Evolutionary conservation across 2,329 filamentous ascomycete species (phyloP), one percentile per base, ranked within the genome.

Genomic region (Pleurostoma richardsiae): DNA sequence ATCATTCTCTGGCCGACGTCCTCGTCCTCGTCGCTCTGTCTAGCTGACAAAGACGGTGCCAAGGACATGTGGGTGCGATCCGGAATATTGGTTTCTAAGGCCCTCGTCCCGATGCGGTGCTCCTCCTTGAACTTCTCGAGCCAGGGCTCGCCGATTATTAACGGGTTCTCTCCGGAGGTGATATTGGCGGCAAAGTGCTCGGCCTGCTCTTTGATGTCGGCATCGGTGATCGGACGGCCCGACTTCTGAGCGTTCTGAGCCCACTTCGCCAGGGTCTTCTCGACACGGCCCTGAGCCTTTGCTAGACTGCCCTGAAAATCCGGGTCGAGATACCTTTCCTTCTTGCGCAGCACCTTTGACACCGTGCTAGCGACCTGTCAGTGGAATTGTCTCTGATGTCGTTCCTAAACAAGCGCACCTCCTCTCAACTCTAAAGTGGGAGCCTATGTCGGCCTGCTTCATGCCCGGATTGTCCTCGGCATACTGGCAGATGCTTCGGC

Each of bases 391-490:
- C 6, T 6, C 8, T 41, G 29, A 26, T 26, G 4, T 26, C 28
- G 4, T 31, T 30, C 4, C 7, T 39, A n/a, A n/a, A n/a, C n/a
- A n/a, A n/a, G 29, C 71, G 65, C 83, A 97, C 94, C 94, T 97
- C 85, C 94, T 77, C 71, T 99, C 94, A 44, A 99, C 94, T 33
- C 91, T 92, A 69, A 99, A 99, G 63, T 90, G 83, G 49, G 85
- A 86, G 69, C 94, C 94, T 68, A 99, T 99, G 61, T 97, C 92
- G 19, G 90, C 94, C 71, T 99, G 94, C 69, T 96, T 96, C 41
- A 90, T 85, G 42, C 82, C 85, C 27, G 92, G 94, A 62, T 97
- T 85, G 52, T 95, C 86, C 62, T 94, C 87, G 57, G 92, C 87
- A 66, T 92, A 96, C 61, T 90, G 80, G 66, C 94, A 99, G 90